phyloP scores from a whole-genome alignment of 164 flowering plant genomes.

The Akebia trifoliata region DNA sequence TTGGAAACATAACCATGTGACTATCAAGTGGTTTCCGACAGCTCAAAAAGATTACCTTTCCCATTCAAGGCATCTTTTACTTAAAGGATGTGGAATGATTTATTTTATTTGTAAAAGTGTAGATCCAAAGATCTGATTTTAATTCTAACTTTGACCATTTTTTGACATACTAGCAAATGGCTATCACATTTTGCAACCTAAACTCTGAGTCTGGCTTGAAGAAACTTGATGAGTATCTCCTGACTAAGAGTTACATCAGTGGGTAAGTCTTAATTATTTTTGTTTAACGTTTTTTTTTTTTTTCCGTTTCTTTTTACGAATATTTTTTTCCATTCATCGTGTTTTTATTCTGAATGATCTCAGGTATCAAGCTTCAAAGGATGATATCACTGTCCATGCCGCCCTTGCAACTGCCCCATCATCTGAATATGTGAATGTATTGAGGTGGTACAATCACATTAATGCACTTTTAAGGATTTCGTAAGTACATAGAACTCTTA shows the following conservation, averaged over 20 bases:
- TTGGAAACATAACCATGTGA: too few relatives aligned
- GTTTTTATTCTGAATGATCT: constrained; percentile 1
- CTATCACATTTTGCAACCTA: constrained; percentile 45
- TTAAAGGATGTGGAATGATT: too few relatives aligned
- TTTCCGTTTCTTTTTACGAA: neutral
- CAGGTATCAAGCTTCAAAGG: constrained; percentile 91
- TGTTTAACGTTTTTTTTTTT: neutral
- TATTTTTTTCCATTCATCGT: neutral
- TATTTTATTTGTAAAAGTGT: too few relatives aligned
- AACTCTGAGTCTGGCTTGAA: constrained; percentile 50
- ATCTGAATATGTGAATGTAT: constrained; percentile 57
- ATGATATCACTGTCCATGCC: constrained; percentile 65
- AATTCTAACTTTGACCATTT: neutral
- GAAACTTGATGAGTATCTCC: constrained; percentile 71
- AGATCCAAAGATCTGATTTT: too few relatives aligned
- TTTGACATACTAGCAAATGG: constrained; percentile 42
- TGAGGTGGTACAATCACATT: constrained; percentile 80
- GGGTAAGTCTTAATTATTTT: constrained; percentile 38
- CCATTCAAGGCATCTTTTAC: too few relatives aligned
- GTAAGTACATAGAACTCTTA: constrained; percentile 35
- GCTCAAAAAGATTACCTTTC: too few relatives aligned
- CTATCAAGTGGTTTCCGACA: too few relatives aligned
- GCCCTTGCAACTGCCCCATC: constrained; percentile 57
- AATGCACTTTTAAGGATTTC: constrained; percentile 78
- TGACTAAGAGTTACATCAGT: constrained; percentile 65